A percentile compares a stretch with the other conserved stretches of the same genome.
phyloP scores from a whole-genome alignment of 2,329 filamentous ascomycete genomes.

The Pyricularia sp. region DNA sequence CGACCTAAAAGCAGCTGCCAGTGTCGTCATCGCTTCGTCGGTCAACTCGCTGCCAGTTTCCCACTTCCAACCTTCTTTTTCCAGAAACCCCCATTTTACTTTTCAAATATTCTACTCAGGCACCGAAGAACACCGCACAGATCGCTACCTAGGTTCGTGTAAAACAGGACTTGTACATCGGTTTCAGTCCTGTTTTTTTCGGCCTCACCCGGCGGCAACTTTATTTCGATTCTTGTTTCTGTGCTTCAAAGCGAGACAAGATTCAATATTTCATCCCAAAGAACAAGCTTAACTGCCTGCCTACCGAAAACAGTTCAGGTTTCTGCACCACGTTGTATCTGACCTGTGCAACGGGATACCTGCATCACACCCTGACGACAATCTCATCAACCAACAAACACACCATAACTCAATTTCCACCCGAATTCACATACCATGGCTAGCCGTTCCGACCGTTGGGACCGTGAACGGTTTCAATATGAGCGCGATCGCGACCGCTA shows the following conservation, averaged over 20 bases:
- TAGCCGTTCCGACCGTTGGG: constrained; percentile 36
- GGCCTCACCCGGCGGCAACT: not conserved
- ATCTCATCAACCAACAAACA: not conserved
- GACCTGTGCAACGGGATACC: not conserved
- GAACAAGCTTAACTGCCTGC: not conserved
- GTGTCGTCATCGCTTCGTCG: constrained; percentile 6
- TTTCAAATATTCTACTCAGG: not conserved
- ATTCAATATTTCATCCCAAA: not conserved
- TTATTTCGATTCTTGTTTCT: not conserved
- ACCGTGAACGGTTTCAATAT: constrained; percentile 41
- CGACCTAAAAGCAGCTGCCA: not conserved
- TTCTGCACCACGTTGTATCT: not conserved
- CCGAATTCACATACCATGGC: constrained; percentile 14
- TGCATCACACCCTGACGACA: not conserved
- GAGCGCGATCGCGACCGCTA: constrained; percentile 40
- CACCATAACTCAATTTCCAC: not conserved
- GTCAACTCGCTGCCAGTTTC: not conserved
- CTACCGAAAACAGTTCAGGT: not conserved
- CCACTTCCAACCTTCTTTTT: not conserved
- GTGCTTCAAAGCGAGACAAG: not conserved
- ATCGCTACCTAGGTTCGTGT: not conserved
- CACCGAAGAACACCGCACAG: not conserved
- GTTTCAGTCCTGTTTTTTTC: not conserved
- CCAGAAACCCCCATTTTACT: not conserved
- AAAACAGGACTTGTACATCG: not conserved